phyloP scores from a whole-genome alignment of 805 yeast species.

The Lipomyces lipofer region DNA sequence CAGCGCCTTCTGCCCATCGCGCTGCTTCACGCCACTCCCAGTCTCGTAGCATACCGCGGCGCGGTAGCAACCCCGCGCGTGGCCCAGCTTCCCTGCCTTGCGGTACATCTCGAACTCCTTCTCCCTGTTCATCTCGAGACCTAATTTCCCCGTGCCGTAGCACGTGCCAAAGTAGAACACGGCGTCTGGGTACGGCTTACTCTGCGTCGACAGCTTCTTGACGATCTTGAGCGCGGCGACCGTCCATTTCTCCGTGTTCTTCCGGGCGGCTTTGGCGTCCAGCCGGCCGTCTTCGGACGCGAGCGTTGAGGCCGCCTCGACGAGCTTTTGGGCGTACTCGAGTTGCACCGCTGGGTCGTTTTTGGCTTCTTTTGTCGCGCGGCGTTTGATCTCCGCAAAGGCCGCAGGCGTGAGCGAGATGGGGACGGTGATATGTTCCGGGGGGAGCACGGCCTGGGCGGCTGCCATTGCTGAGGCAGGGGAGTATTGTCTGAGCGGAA shows the following conservation, averaged over 20 bases:
- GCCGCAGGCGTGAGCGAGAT: slow-evolving; percentile 8
- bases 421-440: slow-evolving; percentile 4
- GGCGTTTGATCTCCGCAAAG: slow-evolving; percentile 11
- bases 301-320: slow-evolving; percentile 48
- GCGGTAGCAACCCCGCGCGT: slow-evolving; percentile 64
- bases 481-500: slow-evolving; percentile 26
- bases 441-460: slow-evolving; percentile 23
- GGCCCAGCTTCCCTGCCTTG: slow-evolving; percentile 59
- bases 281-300: slow-evolving; percentile 43
- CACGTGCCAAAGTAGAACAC: slow-evolving; percentile 61
- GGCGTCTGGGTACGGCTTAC: slow-evolving; percentile 47
- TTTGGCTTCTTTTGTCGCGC: slow-evolving; percentile 33
- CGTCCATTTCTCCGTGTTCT: slow-evolving; percentile 57
- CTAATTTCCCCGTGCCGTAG: slow-evolving; percentile 50
- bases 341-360: slow-evolving; percentile 55
- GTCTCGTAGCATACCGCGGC: slow-evolving; percentile 71
- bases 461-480: slow-evolving; percentile 27
- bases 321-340: slow-evolving; percentile 59
- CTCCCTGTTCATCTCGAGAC: slow-evolving; percentile 56
- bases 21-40: slow-evolving; percentile 55
- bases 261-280: slow-evolving; percentile 48
- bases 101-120: slow-evolving; percentile 62
- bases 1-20: slow-evolving; percentile 51
- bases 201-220: slow-evolving; percentile 52
- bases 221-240: slow-evolving; percentile 60